Conservation (phyloP, 2,329 filamentous ascomycete species). For the Hortaea sp. region DNA sequence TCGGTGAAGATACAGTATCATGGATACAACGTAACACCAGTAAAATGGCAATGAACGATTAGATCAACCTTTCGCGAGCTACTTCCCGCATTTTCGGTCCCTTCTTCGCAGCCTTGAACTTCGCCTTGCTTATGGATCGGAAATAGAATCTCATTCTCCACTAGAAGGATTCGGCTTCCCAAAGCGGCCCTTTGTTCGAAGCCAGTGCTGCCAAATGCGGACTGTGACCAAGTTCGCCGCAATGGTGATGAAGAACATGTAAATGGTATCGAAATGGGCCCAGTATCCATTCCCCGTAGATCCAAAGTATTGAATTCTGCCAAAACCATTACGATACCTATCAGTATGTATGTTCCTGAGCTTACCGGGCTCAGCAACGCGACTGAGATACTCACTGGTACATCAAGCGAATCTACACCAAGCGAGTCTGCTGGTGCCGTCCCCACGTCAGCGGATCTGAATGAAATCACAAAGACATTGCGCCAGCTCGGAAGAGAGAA, state of each 20-base stretch:
- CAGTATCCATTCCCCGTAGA: neutral
- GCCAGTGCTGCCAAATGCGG: neutral
- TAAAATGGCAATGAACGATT: no score
- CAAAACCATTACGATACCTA: neutral
- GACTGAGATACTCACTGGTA: slow-evolving; percentile 1
- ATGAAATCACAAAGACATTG: slow-evolving; percentile 3
- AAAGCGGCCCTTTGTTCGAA: neutral
- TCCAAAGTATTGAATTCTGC: neutral
- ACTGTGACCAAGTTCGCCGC: neutral
- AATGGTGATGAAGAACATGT: neutral
- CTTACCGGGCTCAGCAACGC: slow-evolving; percentile 8
- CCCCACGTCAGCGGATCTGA: neutral
- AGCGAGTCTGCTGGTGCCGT: neutral
- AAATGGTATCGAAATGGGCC: neutral
- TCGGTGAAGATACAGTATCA: no score
- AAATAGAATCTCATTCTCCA: no score
- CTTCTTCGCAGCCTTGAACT: no score
- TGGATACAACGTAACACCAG: no score
- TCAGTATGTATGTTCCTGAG: slow-evolving; percentile 12
- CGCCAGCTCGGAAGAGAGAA: slow-evolving; percentile 3
- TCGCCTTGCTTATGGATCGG: no score
- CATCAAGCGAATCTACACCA: no score
- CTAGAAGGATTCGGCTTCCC: neutral
- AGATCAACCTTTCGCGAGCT: no score
- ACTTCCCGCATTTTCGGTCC: no score